Base-by-base conservation (phyloP, 345 rosid species). In the Camelina neglecta region DNA sequence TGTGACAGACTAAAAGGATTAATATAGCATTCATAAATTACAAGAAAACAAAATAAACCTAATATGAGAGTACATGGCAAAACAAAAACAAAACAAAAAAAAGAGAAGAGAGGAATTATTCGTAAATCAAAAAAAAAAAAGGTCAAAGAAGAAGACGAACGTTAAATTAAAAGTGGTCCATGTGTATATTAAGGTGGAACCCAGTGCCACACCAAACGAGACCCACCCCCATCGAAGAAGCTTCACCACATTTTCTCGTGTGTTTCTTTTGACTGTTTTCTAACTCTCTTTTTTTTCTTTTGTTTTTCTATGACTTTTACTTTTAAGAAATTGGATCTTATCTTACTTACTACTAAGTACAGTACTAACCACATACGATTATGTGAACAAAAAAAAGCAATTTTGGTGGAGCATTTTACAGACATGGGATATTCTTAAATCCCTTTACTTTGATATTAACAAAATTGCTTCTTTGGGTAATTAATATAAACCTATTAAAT, bases 91-190 rank as follows among this genome's bases (percentile, higher is more conserved):
- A 38, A 45, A 44, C 11, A 42, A 1, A 42, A 11, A 4, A 4
- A 15, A 6, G 31, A 29, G 5, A 49, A 7, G 33, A 65, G 11
- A 12, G 18, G 15, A 51, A 54, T 60, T 63, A 76, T 55, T 71
- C 60, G 68, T 24, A 50, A 76, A 58, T 4, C 0, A 66, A 63
- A 23, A 3, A 63, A 23, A 3, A 68, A 76, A 69, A 76, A 21
- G 79, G 74, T 68, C 56, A 63, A 76, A 76, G 74, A 45, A 70
- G 57, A 44, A 69, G 56, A 69, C 41, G 58, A 71, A 48, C 18
- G 41, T 69, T 62, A 57, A 29, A 21, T n/a, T 35, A 21, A 70
- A 53, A 54, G 41, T 45, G 75, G 80, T 7, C 80, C 69, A 76
- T 61, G 69, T 75, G 74, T 67, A 20, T 12, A 5, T 51, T 2